Percentiles rank a stretch among this genome's conserved stretches.
phyloP scores from a whole-genome alignment of 768 basidiomycete species.

The Krasilnikovozyma curviuscula region DNA sequence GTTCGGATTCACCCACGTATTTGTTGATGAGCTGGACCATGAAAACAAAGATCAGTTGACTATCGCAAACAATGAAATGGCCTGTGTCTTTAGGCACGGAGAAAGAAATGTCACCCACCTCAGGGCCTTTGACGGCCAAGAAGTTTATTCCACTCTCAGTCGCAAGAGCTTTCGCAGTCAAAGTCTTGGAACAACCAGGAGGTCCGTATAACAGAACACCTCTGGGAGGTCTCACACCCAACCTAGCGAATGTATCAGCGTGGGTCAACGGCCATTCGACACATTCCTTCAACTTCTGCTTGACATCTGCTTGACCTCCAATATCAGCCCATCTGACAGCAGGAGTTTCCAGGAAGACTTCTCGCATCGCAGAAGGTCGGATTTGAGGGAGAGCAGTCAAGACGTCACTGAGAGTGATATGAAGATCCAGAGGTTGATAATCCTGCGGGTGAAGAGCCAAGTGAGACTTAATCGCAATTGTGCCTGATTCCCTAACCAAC shows the following conservation, averaged over 20 bases:
- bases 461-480: constrained; percentile 56
- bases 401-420: constrained; percentile 44
- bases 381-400: constrained; percentile 51
- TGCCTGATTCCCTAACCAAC: constrained; percentile 81
- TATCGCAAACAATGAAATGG: background rate
- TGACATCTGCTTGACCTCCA: constrained; percentile 63
- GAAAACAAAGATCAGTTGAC: background rate
- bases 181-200: constrained; percentile 92
- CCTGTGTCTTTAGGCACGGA: background rate
- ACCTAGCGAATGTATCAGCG: constrained; percentile 61
- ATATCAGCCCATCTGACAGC: constrained; percentile 69
- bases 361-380: constrained; percentile 83
- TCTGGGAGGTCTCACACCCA: constrained; percentile 73
- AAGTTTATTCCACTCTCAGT: constrained; percentile 90
- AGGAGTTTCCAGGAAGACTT: constrained; percentile 70
- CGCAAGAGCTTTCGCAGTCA: constrained; percentile 77
- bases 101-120: constrained; percentile 36
- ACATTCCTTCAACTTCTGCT: constrained; percentile 69
- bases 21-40: constrained; percentile 67
- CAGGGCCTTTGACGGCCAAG: constrained; percentile 90
- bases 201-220: constrained; percentile 86
- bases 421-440: constrained; percentile 17
- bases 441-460: constrained; percentile 1
- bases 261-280: constrained; percentile 91
- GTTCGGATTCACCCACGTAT: constrained; percentile 92